These are phyloP conservation scores for Rhypophila decipiens DNA, from an alignment of 495 filamentous ascomycete genomes.

Conservation along the genomic window DNA sequence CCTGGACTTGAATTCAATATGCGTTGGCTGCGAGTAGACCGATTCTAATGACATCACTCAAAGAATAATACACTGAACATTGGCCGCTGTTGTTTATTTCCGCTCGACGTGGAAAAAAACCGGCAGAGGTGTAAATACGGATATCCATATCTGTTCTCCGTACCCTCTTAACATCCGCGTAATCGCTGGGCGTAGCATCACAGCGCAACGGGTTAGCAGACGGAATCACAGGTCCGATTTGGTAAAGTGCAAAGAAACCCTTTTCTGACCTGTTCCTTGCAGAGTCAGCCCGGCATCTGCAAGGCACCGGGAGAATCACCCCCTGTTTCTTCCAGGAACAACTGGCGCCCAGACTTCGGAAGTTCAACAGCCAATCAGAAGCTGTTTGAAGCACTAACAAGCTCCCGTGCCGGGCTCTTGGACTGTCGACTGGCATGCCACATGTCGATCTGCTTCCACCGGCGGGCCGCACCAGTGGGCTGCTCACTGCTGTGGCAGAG, in stretches of 20 bases:
- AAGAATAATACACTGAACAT: no score
- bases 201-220: neutral
- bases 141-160: no score
- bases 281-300: slow-evolving; percentile 8
- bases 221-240: neutral
- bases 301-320: slow-evolving; percentile 11
- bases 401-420: neutral
- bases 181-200: neutral
- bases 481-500: neutral
- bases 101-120: no score
- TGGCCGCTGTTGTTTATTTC: no score
- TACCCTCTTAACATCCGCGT: neutral
- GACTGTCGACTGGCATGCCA: no score
- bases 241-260: neutral
- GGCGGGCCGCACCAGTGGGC: no score
- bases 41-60: no score
- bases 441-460: no score
- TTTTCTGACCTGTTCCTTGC: slow-evolving; percentile 8
- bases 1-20: no score
- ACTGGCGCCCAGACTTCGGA: no score
- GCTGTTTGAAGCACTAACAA: neutral
- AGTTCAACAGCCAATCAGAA: neutral
- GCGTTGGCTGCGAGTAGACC: no score
- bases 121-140: no score
- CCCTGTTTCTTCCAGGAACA: slow-evolving; percentile 9